Percentiles rank a stretch among this genome's conserved stretches.
Evolutionary conservation across 495 filamentous ascomycete genomes (phyloP).

Genomic region (Astrothelium macrocarpum): DNA sequence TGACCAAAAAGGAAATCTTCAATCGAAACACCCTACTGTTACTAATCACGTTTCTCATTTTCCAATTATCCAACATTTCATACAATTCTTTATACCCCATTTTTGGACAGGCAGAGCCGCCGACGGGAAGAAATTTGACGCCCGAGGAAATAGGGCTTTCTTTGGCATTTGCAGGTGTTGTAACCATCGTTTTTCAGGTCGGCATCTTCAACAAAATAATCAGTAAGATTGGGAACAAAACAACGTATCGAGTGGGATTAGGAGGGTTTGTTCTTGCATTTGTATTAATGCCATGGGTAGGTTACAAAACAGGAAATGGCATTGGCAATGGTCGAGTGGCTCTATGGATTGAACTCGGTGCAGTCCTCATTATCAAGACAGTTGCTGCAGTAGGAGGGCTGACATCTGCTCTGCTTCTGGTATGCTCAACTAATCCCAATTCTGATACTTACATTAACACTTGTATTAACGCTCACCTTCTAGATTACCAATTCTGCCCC

Average conservation of each 20-base stretch:
- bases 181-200: slow-evolving; percentile 83
- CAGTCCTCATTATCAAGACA: slow-evolving; percentile 76
- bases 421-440: slow-evolving; percentile 34
- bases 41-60: slow-evolving; percentile 72
- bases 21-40: slow-evolving; percentile 74
- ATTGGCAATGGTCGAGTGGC: slow-evolving; percentile 38
- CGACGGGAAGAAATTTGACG: slow-evolving; percentile 63
- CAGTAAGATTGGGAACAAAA: slow-evolving; percentile 72
- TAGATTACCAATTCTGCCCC: slow-evolving; percentile 91
- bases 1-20: slow-evolving; percentile 38
- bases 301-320: slow-evolving; percentile 44
- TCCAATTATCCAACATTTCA: slow-evolving; percentile 78
- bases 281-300: slow-evolving; percentile 79
- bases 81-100: slow-evolving; percentile 91
- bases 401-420: slow-evolving; percentile 78
- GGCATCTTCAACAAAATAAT: slow-evolving; percentile 71
- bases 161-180: slow-evolving; percentile 70
- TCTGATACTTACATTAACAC: slow-evolving; percentile 1
- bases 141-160: slow-evolving; percentile 78
- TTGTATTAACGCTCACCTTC: background rate
- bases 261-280: slow-evolving; percentile 79
- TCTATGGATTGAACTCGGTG: slow-evolving; percentile 66
- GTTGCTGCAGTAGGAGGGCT: slow-evolving; percentile 80
- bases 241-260: slow-evolving; percentile 67
- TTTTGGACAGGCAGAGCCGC: slow-evolving; percentile 64